Base-by-base conservation (phyloP, 148 eudicot species). In the Silene uniflora region DNA sequence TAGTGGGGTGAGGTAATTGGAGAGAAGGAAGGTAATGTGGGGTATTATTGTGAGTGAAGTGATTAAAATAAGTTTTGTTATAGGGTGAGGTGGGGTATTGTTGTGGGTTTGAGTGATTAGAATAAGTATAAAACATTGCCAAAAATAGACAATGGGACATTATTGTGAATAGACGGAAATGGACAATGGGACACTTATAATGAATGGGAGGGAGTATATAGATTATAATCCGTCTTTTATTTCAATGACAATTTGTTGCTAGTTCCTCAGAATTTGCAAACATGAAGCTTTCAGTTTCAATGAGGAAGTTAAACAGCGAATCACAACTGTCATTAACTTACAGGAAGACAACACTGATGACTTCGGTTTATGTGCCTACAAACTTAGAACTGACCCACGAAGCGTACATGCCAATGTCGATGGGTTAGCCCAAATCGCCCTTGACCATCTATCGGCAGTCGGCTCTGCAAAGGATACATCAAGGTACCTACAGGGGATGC, bases 351-450 rank as follows among this genome's bases (percentile, higher is more conserved):
- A 27, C 64, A 7, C n/a, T n/a, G n/a, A n/a, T n/a, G 73, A 79
- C 27, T 79, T 79, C 3, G 78, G 75, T 7, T 79, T 79, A 17
- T 79, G 82, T 54, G 78, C 63, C 42, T 29, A 9, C 29, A 75
- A 71, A 6, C 82, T 79, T 18, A 56, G 58, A 17, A 46, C 82
- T n/a, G 82, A 74, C 56, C 82, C 74, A 13, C 54, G 63, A 32
- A 79, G 77, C 18, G 61, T 12, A 14, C 69, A 61, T 27, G 73
- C 77, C 13, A 60, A 47, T 69, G 56, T 32, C 4, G 9, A 74
- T 7, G 67, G 19, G 72, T 58, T 35, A 35, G 5, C 39, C 6
- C 39, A 35, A 10, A 49, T 49, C 2, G 55, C 55, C 55, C 55
- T 49, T 11, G 11, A 0, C n/a, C n/a, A n/a, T n/a, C n/a, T n/a